Base-by-base conservation (phyloP, 192 early-diverging fungal species). In the Borealophlyctis nickersoniae region DNA sequence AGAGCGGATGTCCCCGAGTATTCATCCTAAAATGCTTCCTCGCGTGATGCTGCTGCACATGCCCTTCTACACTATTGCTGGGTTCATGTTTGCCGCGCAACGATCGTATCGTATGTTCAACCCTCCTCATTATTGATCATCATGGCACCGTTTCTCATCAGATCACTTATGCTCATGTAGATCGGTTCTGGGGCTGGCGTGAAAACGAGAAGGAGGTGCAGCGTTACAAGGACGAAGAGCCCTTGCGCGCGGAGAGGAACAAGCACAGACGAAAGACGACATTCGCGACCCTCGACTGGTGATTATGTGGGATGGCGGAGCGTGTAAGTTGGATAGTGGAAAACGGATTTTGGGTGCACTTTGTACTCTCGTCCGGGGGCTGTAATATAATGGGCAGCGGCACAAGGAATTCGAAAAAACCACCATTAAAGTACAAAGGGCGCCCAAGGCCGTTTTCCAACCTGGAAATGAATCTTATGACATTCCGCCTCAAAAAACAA, bases 141-240 rank as follows among this genome's bases (percentile, higher is more conserved):
- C n/a, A n/a, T n/a, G n/a, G n/a, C n/a, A n/a, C n/a, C n/a, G 16
- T 26, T 60, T 29, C 5, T n/a, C 26, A 24, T 30, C 9, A 28
- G 7, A 29, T 13, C 58, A 29, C 23, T 62, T 62, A 4, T 26
- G 11, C 3, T 9, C 56, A 49, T 54, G 34, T 69, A 91, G 88
- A 88, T 48, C 85, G 95, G 67, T 98, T 98, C 81, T 94, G 88
- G 88, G 95, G 95, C 30, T 88, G 88, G 79, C 75, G 72, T 26
- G 95, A 98, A 74, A 98, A 98, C 74, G 74, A 73, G 39, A 76
- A 81, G 39, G 95, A 98, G 74, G 85, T 85, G 32, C 80, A 74
- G 56, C 69, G 71, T 30, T 83, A 72, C 71, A 68, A 63, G 34
- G 58, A 49, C 2, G 78, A 81, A 55, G 71, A 66, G 28, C 27